Conservation (phyloP, 2,329 filamentous ascomycete species). For the Didymella segeticola region DNA sequence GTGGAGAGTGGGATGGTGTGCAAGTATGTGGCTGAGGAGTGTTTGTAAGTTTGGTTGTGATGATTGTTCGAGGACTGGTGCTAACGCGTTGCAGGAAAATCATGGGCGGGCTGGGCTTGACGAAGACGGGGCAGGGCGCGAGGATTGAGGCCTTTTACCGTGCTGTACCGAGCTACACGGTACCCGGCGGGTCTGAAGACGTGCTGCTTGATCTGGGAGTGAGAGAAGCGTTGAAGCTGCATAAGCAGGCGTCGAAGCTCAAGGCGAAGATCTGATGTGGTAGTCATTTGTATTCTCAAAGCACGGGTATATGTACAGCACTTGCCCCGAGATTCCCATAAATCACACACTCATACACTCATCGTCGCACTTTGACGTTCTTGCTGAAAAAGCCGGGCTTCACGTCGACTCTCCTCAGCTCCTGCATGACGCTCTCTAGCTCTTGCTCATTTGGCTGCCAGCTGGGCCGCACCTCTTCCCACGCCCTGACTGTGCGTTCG, state of each 20-base stretch:
- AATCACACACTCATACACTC: not conserved
- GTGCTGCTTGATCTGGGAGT: slow-evolving; percentile 41
- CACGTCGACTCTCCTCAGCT: slow-evolving; percentile 35
- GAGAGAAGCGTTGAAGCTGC: slow-evolving; percentile 38
- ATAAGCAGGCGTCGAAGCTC: slow-evolving; percentile 31
- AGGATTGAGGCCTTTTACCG: slow-evolving; percentile 38
- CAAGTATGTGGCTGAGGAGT: slow-evolving; percentile 37
- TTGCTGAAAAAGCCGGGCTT: slow-evolving; percentile 23
- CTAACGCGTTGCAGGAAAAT: slow-evolving; percentile 10
- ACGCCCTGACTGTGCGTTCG: slow-evolving; percentile 63
- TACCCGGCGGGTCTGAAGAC: slow-evolving; percentile 38
- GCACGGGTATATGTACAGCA: not conserved
- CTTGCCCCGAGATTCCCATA: not conserved
- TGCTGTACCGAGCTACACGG: slow-evolving; percentile 30
- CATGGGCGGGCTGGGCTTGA: slow-evolving; percentile 27
- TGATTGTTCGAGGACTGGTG: not conserved
- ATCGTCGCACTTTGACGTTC: slow-evolving; percentile 1
- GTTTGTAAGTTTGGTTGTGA: slow-evolving; percentile 28
- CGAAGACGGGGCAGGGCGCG: slow-evolving; percentile 37
- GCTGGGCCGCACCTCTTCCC: slow-evolving; percentile 51
- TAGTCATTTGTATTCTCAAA: not conserved
- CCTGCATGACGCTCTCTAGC: slow-evolving; percentile 35
- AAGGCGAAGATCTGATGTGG: slow-evolving; percentile 23
- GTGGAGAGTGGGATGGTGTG: slow-evolving; percentile 35
- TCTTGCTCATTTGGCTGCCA: slow-evolving; percentile 50